A percentile compares a stretch with the other conserved stretches of the same genome.
phyloP scores from a whole-genome alignment of 352 stramenopile genomes.

The Aphanomyces cochlioides region DNA sequence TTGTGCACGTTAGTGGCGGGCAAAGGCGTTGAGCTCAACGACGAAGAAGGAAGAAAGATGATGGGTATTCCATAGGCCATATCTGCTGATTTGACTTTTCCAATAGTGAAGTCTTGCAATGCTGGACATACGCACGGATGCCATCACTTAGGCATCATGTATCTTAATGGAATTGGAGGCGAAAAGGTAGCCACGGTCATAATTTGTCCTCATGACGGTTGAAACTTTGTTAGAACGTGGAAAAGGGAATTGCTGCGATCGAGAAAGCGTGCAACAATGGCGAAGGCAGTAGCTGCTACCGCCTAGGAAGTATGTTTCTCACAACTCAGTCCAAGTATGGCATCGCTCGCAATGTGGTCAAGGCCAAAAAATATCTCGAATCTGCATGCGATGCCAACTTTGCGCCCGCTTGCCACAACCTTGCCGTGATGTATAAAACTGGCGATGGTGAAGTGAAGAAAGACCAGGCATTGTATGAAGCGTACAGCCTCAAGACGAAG shows the following conservation, averaged over 20 bases:
- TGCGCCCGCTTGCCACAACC: conserved; percentile 81
- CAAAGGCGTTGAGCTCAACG: conserved; percentile 69
- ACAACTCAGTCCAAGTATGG: conserved; percentile 38
- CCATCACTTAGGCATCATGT: conserved; percentile 84
- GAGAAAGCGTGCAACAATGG: conserved; percentile 72
- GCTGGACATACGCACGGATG: conserved; percentile 68
- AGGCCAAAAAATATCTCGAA: conserved; percentile 67
- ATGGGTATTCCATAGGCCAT: not conserved
- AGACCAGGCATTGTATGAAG: conserved; percentile 60
- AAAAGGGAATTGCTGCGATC: conserved; percentile 62
- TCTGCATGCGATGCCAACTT: conserved; percentile 80
- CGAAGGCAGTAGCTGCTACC: conserved; percentile 79
- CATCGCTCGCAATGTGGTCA: conserved; percentile 45
- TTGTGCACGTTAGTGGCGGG: conserved; percentile 51
- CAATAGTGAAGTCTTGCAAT: conserved; percentile 70
- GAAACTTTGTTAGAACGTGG: conserved; percentile 44
- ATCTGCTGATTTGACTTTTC: not conserved
- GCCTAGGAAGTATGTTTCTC: conserved; percentile 72
- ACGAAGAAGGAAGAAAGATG: conserved; percentile 43
- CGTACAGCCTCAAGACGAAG: conserved; percentile 74
- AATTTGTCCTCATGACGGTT: conserved; percentile 9
- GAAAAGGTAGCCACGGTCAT: conserved; percentile 50
- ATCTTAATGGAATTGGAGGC: conserved; percentile 61
- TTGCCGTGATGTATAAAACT: conserved; percentile 88
- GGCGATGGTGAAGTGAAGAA: conserved; percentile 66